phyloP scores from a whole-genome alignment of 345 rosid species.

The Salix exigua region DNA sequence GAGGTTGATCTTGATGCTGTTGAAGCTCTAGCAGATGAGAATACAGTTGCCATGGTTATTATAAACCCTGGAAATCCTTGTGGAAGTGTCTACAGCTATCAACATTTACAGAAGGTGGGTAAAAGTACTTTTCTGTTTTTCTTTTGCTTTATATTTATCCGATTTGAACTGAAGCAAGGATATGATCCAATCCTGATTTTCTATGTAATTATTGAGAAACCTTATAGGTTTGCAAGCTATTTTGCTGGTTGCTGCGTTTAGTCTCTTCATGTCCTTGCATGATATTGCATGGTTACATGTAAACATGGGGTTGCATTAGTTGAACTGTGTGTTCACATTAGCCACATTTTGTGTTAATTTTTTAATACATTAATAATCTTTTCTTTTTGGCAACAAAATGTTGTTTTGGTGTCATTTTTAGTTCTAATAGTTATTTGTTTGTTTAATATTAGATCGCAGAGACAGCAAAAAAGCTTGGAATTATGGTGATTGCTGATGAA shows the following conservation, averaged over 20 bases:
- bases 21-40: constrained; percentile 27
- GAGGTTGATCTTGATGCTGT: constrained; percentile 31
- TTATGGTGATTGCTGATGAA: constrained; percentile 57
- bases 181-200: no score
- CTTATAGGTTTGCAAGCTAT: no score
- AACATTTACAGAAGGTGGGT: constrained; percentile 43
- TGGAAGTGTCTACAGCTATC: constrained; percentile 41
- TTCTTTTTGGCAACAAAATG: not conserved
- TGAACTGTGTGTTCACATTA: no score
- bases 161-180: no score
- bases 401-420: not conserved
- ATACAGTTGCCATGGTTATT: constrained; percentile 26
- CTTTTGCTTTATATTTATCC: no score
- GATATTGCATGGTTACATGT: no score
- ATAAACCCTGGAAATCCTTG: constrained; percentile 55
- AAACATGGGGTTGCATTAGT: no score
- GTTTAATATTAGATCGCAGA: constrained; percentile 40
- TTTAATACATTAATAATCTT: not conserved
- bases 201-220: no score
- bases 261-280: no score
- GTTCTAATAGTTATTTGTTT: not conserved
- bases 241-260: no score
- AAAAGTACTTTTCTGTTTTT: no score
- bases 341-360: not conserved
- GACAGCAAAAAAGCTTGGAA: constrained; percentile 46